Evolutionary conservation across 495 filamentous ascomycete species (phyloP).

Genomic region (Xylaria grammica): DNA sequence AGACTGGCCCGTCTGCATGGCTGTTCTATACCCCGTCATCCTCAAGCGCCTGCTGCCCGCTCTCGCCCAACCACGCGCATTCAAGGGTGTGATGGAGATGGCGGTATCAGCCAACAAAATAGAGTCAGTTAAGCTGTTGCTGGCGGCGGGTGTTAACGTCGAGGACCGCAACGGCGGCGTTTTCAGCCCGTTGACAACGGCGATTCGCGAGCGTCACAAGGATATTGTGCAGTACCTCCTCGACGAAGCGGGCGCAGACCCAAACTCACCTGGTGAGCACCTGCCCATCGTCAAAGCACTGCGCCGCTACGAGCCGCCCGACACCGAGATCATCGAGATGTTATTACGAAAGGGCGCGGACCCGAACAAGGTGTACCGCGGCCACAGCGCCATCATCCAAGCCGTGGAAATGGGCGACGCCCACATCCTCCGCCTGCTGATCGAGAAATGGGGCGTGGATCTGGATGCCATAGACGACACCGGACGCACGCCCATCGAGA

Average conservation of each 20-base stretch:
- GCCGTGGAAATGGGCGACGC: conserved; percentile 54
- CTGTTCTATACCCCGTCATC: conserved; percentile 51
- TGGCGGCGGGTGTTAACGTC: conserved; percentile 54
- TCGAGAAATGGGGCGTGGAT: conserved; percentile 50
- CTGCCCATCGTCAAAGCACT: conserved; percentile 61
- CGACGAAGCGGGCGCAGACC: conserved; percentile 55
- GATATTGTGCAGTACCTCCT: conserved; percentile 57
- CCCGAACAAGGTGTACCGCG: conserved; percentile 59
- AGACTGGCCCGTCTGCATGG: conserved; percentile 63
- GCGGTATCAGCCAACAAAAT: conserved; percentile 56
- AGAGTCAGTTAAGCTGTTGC: conserved; percentile 50
- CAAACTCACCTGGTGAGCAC: conserved; percentile 60
- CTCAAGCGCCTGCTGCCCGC: conserved; percentile 52
- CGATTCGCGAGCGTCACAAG: conserved; percentile 56
- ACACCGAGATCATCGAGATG: conserved; percentile 53
- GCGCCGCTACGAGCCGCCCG: conserved; percentile 51
- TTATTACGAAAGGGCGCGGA: conserved; percentile 58
- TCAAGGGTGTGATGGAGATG: conserved; percentile 61
- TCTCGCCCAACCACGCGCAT: conserved; percentile 49
- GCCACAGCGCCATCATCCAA: conserved; percentile 59
- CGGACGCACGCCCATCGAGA: conserved; percentile 44
- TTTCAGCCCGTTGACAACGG: conserved; percentile 60
- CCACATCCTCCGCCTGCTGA: conserved; percentile 47
- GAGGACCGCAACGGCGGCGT: conserved; percentile 64
- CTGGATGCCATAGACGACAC: conserved; percentile 46